Percentiles rank a stretch among this genome's conserved stretches.
These are phyloP conservation scores for Lepiota brunneoincarnata DNA, from an alignment of 768 basidiomycete species.

Conservation along the genomic window DNA sequence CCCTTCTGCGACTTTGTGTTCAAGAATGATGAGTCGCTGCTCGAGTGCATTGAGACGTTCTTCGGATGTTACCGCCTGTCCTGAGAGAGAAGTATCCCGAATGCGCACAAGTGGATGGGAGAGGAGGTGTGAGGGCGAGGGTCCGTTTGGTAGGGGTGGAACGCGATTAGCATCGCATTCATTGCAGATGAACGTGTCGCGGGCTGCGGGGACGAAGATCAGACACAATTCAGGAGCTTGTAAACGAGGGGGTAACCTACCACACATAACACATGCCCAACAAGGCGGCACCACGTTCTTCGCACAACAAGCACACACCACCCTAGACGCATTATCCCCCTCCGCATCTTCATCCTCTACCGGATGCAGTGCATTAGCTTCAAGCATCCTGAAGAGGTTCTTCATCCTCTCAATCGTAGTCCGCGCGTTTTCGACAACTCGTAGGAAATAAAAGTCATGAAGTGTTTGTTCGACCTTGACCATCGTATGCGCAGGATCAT, in stretches of 20 bases:
- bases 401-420: constrained; percentile 22
- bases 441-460: constrained; percentile 27
- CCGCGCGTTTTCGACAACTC: constrained; percentile 23
- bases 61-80: constrained; percentile 19
- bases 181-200: constrained; percentile 27
- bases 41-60: constrained; percentile 26
- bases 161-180: constrained; percentile 24
- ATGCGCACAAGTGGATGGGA: constrained; percentile 28
- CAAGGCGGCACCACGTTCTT: constrained; percentile 18
- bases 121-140: constrained; percentile 16
- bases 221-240: not conserved
- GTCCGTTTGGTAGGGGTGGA: constrained; percentile 10
- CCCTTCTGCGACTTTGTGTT: constrained; percentile 25
- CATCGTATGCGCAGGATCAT: constrained; percentile 26
- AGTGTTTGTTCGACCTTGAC: constrained; percentile 29
- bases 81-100: constrained; percentile 18
- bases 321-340: constrained; percentile 7
- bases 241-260: constrained; percentile 12
- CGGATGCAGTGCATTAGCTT: constrained; percentile 11
- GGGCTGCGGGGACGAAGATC: constrained; percentile 14
- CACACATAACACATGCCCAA: constrained; percentile 22
- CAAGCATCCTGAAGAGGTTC: constrained; percentile 21
- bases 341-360: not conserved
- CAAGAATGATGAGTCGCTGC: constrained; percentile 25
- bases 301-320: constrained; percentile 19